These are phyloP conservation scores for Teunomyces funiuensis DNA, from an alignment of 805 yeast species.

Conservation along the genomic window DNA sequence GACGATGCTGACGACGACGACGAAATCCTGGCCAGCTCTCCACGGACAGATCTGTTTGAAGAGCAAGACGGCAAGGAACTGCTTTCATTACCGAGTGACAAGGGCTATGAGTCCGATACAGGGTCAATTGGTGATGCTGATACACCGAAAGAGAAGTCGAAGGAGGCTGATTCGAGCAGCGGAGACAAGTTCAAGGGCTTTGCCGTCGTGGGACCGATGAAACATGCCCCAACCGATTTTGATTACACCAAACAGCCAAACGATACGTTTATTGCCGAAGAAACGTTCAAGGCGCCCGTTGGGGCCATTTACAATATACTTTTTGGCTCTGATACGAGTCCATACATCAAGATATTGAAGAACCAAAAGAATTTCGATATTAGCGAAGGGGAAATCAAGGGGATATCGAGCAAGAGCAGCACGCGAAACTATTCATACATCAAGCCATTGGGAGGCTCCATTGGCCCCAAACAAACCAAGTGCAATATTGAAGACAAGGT, in stretches of 20 bases:
- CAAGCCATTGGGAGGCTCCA: constrained; percentile 73
- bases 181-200: constrained; percentile 35
- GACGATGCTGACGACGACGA: constrained; percentile 10
- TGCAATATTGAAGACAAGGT: constrained; percentile 59
- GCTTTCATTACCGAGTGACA: not conserved
- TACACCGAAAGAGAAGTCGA: constrained; percentile 11
- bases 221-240: constrained; percentile 58
- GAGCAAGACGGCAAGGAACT: not conserved
- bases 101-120: not conserved
- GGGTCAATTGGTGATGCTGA: not conserved
- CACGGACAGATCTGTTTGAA: not conserved
- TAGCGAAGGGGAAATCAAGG: constrained; percentile 26
- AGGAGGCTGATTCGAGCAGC: constrained; percentile 1
- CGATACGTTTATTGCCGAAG: constrained; percentile 58
- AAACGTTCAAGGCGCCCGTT: constrained; percentile 64
- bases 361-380: constrained; percentile 27
- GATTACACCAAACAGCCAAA: constrained; percentile 44
- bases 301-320: constrained; percentile 70
- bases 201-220: constrained; percentile 61
- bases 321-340: constrained; percentile 58
- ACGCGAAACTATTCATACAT: constrained; percentile 63
- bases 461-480: constrained; percentile 91
- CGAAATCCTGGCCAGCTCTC: not conserved
- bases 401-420: constrained; percentile 36
- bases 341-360: constrained; percentile 39